Conservation (phyloP, 768 basidiomycete genomes). For the Phallus indusiatus region DNA sequence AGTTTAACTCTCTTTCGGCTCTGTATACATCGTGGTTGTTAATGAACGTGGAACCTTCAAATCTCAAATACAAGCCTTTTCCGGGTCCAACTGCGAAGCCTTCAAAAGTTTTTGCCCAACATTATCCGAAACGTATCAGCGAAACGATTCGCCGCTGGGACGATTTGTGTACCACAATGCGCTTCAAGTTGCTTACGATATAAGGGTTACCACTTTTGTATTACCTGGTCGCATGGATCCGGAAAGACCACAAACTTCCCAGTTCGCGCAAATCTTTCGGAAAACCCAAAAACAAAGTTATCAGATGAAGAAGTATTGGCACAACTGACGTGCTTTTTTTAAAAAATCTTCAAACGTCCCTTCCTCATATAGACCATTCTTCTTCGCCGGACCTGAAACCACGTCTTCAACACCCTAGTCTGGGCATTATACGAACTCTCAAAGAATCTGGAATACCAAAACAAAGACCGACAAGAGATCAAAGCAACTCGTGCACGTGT, state of each 20-base stretch:
- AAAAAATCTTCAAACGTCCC: background rate
- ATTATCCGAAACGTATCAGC: too few relatives aligned
- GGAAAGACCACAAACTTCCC: background rate
- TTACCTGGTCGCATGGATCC: too few relatives aligned
- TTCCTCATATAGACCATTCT: slow-evolving; percentile 12
- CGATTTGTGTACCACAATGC: too few relatives aligned
- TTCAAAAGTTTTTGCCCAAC: too few relatives aligned
- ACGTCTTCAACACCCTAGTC: slow-evolving; percentile 18
- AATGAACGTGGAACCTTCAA: too few relatives aligned
- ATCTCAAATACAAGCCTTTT: too few relatives aligned
- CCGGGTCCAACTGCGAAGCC: too few relatives aligned
- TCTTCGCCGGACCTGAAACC: slow-evolving; percentile 30
- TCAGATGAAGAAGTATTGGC: slow-evolving; percentile 24
- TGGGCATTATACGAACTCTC: slow-evolving; percentile 24
- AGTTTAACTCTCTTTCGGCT: too few relatives aligned
- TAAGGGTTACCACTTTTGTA: too few relatives aligned
- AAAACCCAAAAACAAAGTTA: slow-evolving; percentile 19
- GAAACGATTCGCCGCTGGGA: too few relatives aligned
- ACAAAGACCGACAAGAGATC: slow-evolving; percentile 19
- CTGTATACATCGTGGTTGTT: too few relatives aligned
- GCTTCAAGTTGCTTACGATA: too few relatives aligned
- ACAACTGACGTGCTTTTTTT: slow-evolving; percentile 20
- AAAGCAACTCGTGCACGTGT: slow-evolving; percentile 11
- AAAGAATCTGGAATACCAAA: slow-evolving; percentile 18
- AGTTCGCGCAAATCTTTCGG: slow-evolving; percentile 23